phyloP scores from a whole-genome alignment of 2,329 filamentous ascomycete genomes.

The Fusarium sp. region DNA sequence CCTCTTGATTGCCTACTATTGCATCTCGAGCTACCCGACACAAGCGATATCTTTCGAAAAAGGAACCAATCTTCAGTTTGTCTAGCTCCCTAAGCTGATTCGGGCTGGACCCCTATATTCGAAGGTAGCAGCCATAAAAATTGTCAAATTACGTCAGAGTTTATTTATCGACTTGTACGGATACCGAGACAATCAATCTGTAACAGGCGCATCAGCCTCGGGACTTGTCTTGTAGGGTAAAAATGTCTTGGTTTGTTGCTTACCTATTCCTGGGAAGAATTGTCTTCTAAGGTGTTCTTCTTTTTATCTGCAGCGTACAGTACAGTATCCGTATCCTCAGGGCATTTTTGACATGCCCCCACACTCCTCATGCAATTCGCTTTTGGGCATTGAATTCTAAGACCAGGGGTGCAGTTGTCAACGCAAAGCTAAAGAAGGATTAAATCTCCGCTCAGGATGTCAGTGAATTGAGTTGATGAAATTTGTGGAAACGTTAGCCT shows the following conservation, averaged over 20 bases:
- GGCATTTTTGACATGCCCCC: slow-evolving; percentile 18
- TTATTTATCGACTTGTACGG: slow-evolving; percentile 2
- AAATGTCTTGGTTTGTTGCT: not conserved
- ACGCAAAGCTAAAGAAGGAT: not conserved
- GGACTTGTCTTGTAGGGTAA: slow-evolving; percentile 7
- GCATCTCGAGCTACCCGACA: slow-evolving; percentile 20
- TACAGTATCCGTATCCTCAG: not conserved
- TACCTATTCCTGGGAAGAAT: not conserved
- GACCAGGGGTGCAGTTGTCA: slow-evolving; percentile 26
- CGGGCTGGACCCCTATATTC: slow-evolving; percentile 22
- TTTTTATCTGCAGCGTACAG: not conserved
- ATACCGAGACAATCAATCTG: slow-evolving; percentile 17
- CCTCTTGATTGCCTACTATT: slow-evolving; percentile 13
- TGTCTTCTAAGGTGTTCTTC: not conserved
- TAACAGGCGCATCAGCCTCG: slow-evolving; percentile 4
- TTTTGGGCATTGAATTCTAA: slow-evolving; percentile 26
- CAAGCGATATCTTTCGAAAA: not conserved
- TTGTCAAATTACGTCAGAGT: slow-evolving; percentile 37
- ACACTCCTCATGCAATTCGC: slow-evolving; percentile 20
- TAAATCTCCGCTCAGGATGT: not conserved
- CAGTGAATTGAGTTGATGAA: not conserved
- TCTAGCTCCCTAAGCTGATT: not conserved
- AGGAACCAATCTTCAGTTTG: not conserved
- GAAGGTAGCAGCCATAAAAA: not conserved
- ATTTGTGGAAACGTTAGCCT: too few species aligned